Evolutionary conservation across 306 rosid species (phyloP).

Genomic region (Cucumis hystrix): DNA sequence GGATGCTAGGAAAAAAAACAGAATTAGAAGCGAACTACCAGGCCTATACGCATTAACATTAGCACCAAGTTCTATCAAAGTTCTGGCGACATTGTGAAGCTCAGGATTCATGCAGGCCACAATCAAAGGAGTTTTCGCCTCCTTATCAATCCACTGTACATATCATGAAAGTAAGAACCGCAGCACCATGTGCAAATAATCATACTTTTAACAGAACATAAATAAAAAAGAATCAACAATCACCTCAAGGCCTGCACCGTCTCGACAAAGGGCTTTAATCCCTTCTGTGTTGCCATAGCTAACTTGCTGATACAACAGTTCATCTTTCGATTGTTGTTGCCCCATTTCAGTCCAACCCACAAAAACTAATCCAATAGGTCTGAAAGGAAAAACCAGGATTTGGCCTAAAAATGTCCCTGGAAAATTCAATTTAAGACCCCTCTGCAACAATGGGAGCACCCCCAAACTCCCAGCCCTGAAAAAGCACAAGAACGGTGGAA

Average conservation of each 20-base stretch:
- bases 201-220: not conserved
- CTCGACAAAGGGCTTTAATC: constrained; percentile 59
- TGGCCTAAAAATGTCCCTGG: not conserved
- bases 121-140: constrained; percentile 74
- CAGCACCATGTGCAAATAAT: constrained; percentile 8
- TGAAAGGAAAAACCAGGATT: not conserved
- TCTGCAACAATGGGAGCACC: not conserved
- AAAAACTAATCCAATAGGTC: not conserved
- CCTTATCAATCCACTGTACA: constrained; percentile 68
- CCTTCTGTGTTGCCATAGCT: constrained; percentile 61
- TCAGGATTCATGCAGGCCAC: constrained; percentile 75
- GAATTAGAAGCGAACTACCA: constrained; percentile 26
- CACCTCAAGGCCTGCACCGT: constrained; percentile 95
- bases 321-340: constrained; percentile 71
- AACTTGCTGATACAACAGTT: constrained; percentile 70
- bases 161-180: constrained; percentile 9
- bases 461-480: not conserved
- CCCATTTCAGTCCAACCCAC: constrained; percentile 42
- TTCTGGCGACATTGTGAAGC: constrained; percentile 47
- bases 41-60: constrained; percentile 82
- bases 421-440: not conserved
- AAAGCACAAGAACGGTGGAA: not conserved
- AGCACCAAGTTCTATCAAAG: constrained; percentile 86
- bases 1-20: not conserved
- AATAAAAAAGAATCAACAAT: not conserved